Percentiles rank a stretch among this genome's conserved stretches.
Evolutionary conservation across 257 asterid species (phyloP).

Genomic region (Nicotiana benthamiana): DNA sequence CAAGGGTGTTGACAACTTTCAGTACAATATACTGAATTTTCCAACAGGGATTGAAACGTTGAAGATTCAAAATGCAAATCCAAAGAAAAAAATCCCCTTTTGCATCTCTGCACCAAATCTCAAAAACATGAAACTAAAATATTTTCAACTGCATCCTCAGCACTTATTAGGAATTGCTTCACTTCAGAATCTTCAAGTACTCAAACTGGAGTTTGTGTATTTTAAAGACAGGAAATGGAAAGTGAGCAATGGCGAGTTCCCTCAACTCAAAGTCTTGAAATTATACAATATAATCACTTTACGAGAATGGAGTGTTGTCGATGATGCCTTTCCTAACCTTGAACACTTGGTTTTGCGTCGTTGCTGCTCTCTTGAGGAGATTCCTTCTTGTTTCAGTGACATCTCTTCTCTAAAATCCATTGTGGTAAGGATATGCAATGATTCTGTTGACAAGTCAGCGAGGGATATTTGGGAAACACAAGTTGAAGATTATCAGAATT

Average conservation of each 20-base stretch:
- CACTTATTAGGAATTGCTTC: neutral
- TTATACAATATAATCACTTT: neutral
- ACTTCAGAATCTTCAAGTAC: slow-evolving; percentile 10
- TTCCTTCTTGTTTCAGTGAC: neutral
- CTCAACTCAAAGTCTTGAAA: neutral
- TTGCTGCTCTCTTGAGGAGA: neutral
- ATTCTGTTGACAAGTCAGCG: neutral
- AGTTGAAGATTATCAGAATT: neutral
- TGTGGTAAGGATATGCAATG: neutral
- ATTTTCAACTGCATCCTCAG: neutral
- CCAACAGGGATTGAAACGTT: neutral
- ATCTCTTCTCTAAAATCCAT: neutral
- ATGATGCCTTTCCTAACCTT: neutral
- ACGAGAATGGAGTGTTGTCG: neutral
- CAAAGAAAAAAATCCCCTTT: neutral
- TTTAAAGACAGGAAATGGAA: neutral
- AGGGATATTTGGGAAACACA: neutral
- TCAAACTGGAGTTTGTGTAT: neutral
- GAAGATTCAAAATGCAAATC: neutral
- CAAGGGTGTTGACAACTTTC: neutral
- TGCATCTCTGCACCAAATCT: neutral
- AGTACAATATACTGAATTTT: neutral
- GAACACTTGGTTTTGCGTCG: neutral
- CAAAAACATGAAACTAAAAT: neutral
- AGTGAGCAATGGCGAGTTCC: neutral